These are phyloP conservation scores for Chenopodium album DNA, from an alignment of 148 eudicot species.

Conservation along the genomic window DNA sequence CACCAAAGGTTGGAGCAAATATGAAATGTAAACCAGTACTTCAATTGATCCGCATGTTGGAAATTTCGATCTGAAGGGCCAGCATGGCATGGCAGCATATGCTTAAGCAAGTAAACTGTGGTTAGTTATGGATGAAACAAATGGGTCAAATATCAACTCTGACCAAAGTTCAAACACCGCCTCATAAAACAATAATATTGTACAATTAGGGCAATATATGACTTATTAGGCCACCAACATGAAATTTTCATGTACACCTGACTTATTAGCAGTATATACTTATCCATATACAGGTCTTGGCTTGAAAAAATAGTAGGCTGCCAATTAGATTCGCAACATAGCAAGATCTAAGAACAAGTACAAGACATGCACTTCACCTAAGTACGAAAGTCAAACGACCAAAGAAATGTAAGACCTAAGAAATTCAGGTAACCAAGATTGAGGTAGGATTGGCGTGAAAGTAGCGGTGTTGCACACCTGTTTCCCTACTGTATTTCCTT, in stretches of 20 bases:
- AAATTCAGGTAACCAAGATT: not conserved
- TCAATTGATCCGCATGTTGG: no score
- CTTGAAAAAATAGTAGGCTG: not conserved
- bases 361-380: not conserved
- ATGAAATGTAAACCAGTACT: no score
- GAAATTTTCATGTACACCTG: not conserved
- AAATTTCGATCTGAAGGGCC: not conserved
- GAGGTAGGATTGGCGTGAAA: not conserved
- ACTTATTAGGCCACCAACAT: not conserved
- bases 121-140: not conserved
- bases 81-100: not conserved
- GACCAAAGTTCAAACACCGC: not conserved
- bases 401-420: not conserved
- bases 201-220: not conserved
- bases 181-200: not conserved
- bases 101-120: not conserved
- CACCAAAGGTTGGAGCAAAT: no score
- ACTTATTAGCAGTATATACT: not conserved
- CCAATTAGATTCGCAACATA: not conserved
- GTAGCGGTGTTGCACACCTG: not conserved
- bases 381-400: not conserved
- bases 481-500: constrained; percentile 37
- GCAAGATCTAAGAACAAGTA: not conserved
- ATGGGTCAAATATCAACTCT: not conserved
- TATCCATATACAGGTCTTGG: not conserved